phyloP scores from a whole-genome alignment of 2,329 filamentous ascomycete species.

The Phaeophleospora eucalypticola region DNA sequence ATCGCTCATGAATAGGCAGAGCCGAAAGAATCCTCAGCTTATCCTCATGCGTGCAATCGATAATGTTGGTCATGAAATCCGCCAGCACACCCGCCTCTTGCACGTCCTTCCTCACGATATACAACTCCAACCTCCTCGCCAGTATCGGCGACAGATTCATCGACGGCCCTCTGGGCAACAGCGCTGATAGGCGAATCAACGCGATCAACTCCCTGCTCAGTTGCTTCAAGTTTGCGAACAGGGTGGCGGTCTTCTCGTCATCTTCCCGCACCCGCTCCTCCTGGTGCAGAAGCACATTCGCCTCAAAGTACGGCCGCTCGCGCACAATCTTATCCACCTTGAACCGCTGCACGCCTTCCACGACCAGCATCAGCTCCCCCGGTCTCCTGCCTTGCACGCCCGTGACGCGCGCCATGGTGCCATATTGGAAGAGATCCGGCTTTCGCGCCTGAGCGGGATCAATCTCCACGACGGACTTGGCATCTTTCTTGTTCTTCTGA shows the following conservation, averaged over 20 bases:
- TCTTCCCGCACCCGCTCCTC: slow-evolving; percentile 50
- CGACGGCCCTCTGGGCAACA: slow-evolving; percentile 63
- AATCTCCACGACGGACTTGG: slow-evolving; percentile 49
- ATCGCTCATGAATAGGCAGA: slow-evolving; percentile 69
- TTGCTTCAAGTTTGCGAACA: slow-evolving; percentile 77
- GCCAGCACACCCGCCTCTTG: slow-evolving; percentile 80
- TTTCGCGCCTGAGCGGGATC: slow-evolving; percentile 42
- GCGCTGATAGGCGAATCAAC: slow-evolving; percentile 75
- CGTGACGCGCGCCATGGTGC: slow-evolving; percentile 59
- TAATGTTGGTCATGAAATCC: slow-evolving; percentile 94
- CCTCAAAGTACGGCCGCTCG: slow-evolving; percentile 83
- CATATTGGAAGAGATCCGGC: slow-evolving; percentile 73
- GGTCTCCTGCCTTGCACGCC: slow-evolving; percentile 46
- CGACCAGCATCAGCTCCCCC: slow-evolving; percentile 70
- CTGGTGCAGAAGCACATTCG: slow-evolving; percentile 65
- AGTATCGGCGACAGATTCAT: slow-evolving; percentile 75
- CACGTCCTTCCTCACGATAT: slow-evolving; percentile 77
- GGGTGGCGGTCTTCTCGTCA: slow-evolving; percentile 59
- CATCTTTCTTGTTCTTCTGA: slow-evolving; percentile 40
- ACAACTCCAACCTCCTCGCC: slow-evolving; percentile 78
- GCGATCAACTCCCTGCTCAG: slow-evolving; percentile 82
- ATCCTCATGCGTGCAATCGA: slow-evolving; percentile 84
- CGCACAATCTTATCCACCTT: slow-evolving; percentile 68
- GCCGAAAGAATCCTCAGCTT: slow-evolving; percentile 84
- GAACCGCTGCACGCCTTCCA: slow-evolving; percentile 79